A percentile compares a stretch with the other conserved stretches of the same genome.
phyloP scores from a whole-genome alignment of 2,329 filamentous ascomycete species.

The Ophiocordyceps camponoti-floridani region DNA sequence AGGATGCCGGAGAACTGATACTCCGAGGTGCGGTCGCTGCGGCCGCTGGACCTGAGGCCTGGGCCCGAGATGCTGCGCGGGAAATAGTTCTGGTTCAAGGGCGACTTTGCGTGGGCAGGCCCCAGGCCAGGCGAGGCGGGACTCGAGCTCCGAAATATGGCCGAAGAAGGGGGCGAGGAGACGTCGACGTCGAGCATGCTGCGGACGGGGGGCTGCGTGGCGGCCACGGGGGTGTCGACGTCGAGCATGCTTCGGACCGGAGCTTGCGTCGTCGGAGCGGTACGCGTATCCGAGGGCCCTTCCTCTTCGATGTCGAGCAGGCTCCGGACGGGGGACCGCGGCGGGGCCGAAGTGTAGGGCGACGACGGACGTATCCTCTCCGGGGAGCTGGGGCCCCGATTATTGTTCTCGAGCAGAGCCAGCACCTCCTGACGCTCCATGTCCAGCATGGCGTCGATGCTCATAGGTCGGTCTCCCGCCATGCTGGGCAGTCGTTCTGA shows the following conservation, averaged over 20 bases:
- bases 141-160: slow-evolving; percentile 13
- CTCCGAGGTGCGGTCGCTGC: slow-evolving; percentile 26
- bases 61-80: slow-evolving; percentile 39
- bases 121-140: slow-evolving; percentile 13
- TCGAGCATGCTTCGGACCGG: slow-evolving; percentile 50
- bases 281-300: slow-evolving; percentile 6
- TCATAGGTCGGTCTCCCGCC: slow-evolving; percentile 36
- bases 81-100: slow-evolving; percentile 5
- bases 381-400: slow-evolving; percentile 13
- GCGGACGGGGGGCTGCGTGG: slow-evolving; percentile 20
- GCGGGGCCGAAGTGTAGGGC: slow-evolving; percentile 29
- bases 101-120: slow-evolving; percentile 5
- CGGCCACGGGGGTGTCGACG: slow-evolving; percentile 24
- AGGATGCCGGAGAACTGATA: slow-evolving; percentile 46
- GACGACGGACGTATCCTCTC: slow-evolving; percentile 29
- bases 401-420: slow-evolving; percentile 42
- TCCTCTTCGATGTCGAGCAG: slow-evolving; percentile 41
- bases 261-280: slow-evolving; percentile 24
- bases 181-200: slow-evolving; percentile 34
- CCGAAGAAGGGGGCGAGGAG: slow-evolving; percentile 12
- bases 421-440: slow-evolving; percentile 61
- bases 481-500: slow-evolving; percentile 8
- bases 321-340: slow-evolving; percentile 50
- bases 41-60: slow-evolving; percentile 15
- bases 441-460: slow-evolving; percentile 58